A percentile compares a stretch with the other conserved stretches of the same genome.
Evolutionary conservation across 1,284 basidiomycete species (phyloP).

Genomic region (Pseudozyma thailandica): DNA sequence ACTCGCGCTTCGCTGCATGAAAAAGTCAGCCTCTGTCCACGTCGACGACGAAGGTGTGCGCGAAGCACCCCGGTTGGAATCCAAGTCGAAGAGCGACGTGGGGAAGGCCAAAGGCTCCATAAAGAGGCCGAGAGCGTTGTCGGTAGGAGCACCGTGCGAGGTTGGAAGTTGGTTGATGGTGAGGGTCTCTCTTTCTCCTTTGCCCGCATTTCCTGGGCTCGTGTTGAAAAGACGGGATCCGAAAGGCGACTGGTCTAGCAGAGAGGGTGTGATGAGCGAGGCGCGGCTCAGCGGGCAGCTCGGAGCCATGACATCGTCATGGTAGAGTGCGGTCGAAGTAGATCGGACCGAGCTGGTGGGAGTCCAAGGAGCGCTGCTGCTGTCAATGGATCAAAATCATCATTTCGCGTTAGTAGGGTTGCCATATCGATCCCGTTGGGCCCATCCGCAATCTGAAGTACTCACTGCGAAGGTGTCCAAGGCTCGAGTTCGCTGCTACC

Average conservation of each 20-base stretch:
- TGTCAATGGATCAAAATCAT: neutral
- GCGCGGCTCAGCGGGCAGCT: constrained; percentile 4
- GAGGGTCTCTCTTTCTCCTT: neutral
- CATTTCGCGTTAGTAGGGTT: too few relatives aligned
- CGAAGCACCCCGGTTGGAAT: neutral
- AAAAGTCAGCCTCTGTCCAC: constrained; percentile 20
- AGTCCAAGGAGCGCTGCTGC: constrained; percentile 12
- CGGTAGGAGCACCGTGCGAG: constrained; percentile 2
- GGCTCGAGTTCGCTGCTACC: neutral
- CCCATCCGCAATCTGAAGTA: neutral
- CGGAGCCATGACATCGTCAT: constrained; percentile 1
- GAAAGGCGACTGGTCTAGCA: neutral
- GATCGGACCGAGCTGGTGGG: constrained; percentile 38
- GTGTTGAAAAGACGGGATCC: neutral
- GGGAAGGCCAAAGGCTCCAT: constrained; percentile 22
- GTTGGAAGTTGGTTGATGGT: constrained; percentile 5
- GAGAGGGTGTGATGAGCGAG: constrained; percentile 2
- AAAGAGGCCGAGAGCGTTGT: constrained; percentile 29
- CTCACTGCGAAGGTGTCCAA: constrained; percentile 22
- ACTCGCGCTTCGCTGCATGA: neutral
- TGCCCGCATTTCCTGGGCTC: neutral
- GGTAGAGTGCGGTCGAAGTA: constrained; percentile 6
- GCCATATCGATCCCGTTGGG: too few relatives aligned
- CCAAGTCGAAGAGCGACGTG: constrained; percentile 11
- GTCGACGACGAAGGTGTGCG: constrained; percentile 4